Evolutionary conservation across 1,139 yeast genomes (phyloP), one percentile per base, ranked within the genome.

Genomic region (Yamadazyma membranifaciens): DNA sequence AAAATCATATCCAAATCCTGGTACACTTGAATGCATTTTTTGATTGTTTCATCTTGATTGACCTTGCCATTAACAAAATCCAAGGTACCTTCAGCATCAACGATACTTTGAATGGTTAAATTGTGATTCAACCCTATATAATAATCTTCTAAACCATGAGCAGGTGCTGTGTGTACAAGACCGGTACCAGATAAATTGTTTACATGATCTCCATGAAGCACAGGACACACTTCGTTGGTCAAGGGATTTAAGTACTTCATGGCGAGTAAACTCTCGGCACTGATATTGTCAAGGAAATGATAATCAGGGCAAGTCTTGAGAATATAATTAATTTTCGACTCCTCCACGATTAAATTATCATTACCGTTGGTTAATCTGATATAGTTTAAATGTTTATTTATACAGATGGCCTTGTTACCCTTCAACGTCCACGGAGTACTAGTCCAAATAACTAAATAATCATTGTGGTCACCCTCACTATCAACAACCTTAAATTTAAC

Each of bases 361-460:
- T 62, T 54, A 0, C 58, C 51, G 13, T 69, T 59, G 15, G 69
- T 63, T 6, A 77, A 43, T n/a, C 80, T 47, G 0, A 82, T 77
- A 58, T 92, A 92, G 0, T 60, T 59, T 45, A 87, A 65, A 1
- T 72, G 65, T 24, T 77, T 62, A 54, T 87, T 80, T 33, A 86
- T 73, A 37, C 95, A 85, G 38, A 92, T 80, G 0, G 98, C 98
- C 47, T 75, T 73, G 56, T 94, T 92, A 0, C 96, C 84, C 2
- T 88, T 87, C 29, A 94, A 69, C 0, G 99, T 94, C 99, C 99
- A 92, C 0, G 98, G 98, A 1, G 98, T 92, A 1, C 97, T 89
- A 0, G 99, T 92, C 99, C 99, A 92, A 42, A 92, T 87, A 46
- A 85, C 64, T 54, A 56, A 51, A 33, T 48, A 55, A 12, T 33